Evolutionary conservation across 1,284 basidiomycete genomes (phyloP).

Genomic region (Boletus sp.): DNA sequence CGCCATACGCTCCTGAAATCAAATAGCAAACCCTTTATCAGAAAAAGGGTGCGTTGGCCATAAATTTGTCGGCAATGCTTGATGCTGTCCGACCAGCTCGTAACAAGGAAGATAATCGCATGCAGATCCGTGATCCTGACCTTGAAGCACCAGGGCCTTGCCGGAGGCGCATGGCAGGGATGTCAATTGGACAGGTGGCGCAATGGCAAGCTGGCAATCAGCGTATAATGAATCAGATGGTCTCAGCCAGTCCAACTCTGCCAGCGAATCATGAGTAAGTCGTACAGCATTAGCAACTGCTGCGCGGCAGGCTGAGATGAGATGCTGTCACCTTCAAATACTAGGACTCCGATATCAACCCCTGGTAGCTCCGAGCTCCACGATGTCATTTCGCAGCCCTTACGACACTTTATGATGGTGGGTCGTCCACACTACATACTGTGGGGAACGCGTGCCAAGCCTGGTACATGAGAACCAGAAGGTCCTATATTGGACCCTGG

Average conservation of each 20-base stretch:
- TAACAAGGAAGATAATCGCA: constrained; percentile 20
- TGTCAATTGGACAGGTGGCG: constrained; percentile 20
- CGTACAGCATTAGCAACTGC: constrained; percentile 16
- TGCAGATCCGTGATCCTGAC: constrained; percentile 11
- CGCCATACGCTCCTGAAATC: constrained; percentile 6
- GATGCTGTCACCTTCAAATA: constrained; percentile 11
- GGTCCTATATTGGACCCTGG: constrained; percentile 15
- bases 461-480: constrained; percentile 22
- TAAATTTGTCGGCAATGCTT: constrained; percentile 15
- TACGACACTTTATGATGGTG: constrained; percentile 20
- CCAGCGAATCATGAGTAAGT: constrained; percentile 7
- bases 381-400: constrained; percentile 15
- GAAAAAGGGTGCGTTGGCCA: constrained; percentile 11
- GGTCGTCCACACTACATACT: constrained; percentile 8
- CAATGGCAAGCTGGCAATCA: constrained; percentile 22
- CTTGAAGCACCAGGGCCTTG: constrained; percentile 18
- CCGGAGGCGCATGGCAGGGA: constrained; percentile 21
- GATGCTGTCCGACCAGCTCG: constrained; percentile 5
- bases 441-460: constrained; percentile 14
- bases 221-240: constrained; percentile 21
- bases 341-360: constrained; percentile 9
- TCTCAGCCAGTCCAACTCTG: constrained; percentile 7
- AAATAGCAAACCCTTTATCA: constrained; percentile 6
- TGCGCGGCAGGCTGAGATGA: constrained; percentile 22
- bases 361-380: constrained; percentile 20